Evolutionary conservation across 2,329 filamentous ascomycete genomes (phyloP).

Genomic region (Ramularia collo-cygni): DNA sequence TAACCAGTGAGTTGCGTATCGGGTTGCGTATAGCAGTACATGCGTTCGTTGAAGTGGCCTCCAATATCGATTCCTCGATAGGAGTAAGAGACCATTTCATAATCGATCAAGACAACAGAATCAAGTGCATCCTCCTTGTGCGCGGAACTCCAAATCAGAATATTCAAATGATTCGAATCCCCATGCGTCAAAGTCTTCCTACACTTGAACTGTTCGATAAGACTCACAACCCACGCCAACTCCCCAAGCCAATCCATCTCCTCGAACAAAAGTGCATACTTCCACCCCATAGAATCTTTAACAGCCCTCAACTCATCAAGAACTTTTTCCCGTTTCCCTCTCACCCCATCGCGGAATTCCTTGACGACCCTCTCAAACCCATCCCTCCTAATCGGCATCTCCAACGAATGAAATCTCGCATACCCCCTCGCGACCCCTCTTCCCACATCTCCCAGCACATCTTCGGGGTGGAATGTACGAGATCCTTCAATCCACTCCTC

Average conservation of each 20-base stretch:
- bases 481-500: conserved; percentile 7
- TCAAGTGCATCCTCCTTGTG: not conserved
- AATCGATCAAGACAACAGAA: conserved; percentile 5
- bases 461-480: conserved; percentile 3
- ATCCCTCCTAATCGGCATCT: conserved; percentile 4
- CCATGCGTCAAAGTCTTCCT: conserved; percentile 3
- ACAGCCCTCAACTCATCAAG: not conserved
- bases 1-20: conserved; percentile 4
- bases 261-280: not conserved
- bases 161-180: conserved; percentile 8
- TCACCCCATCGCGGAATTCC: conserved; percentile 1
- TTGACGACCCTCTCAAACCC: not conserved
- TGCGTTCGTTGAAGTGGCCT: conserved; percentile 9
- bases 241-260: conserved; percentile 1
- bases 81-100: conserved; percentile 9
- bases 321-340: not conserved
- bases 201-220: conserved; percentile 2
- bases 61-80: conserved; percentile 10
- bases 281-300: not conserved
- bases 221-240: conserved; percentile 1
- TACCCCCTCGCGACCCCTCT: conserved; percentile 4
- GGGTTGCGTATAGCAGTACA: conserved; percentile 7
- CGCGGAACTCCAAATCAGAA: conserved; percentile 1
- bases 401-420: conserved; percentile 7
- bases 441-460: not conserved